Base-by-base conservation (phyloP, 2,329 filamentous ascomycete genomes). In the Trichoderma afroharzianum region DNA sequence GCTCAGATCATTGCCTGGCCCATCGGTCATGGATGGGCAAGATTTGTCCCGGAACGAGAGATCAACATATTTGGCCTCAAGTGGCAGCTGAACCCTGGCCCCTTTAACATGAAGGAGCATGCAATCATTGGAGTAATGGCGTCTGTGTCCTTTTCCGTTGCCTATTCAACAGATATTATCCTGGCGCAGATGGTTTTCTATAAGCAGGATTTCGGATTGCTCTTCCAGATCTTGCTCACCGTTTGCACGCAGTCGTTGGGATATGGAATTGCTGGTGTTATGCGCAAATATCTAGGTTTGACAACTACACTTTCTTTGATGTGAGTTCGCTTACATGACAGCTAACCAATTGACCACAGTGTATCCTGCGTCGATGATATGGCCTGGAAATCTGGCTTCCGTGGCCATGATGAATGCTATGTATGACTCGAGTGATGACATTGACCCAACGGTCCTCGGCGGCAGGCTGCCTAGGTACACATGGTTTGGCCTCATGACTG, bases 131-230 rank as follows among this genome's bases (percentile, higher is more conserved):
- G 90, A 21, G 88, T 91, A 74, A 91, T 91, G 88, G 91, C 92
- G 18, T 89, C 91, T 77, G 90, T 92, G 6, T 90, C 90, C 6
- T 92, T 93, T 74, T 90, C 83, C 63, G 89, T 86, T 6, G 90
- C 91, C 4, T 94, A 94, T 75, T 91, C 91, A 1, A 93, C 91
- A 1, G 92, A 94, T 74, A 90, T 93, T 33, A 87, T 94, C 58
- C 83, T 93, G 2, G 91, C 91, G 0, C 91, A 93, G 80, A 82
- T 88, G 21, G 86, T 91, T 18, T 93, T 93, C 76, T 94, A 94
- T 78, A 89, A 91, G 78, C 87, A 92, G 75, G 83, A 90, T 72
- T 92, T 92, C 76, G 90, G 91, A 24, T 84, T 92, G 73, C 74
- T 83, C 1, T 93, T 91, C 77, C 89, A 93, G 78, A 80, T 93